Evolutionary conservation across 768 basidiomycete species (phyloP).

Genomic region (Lanmaoa pseudosensibilis): DNA sequence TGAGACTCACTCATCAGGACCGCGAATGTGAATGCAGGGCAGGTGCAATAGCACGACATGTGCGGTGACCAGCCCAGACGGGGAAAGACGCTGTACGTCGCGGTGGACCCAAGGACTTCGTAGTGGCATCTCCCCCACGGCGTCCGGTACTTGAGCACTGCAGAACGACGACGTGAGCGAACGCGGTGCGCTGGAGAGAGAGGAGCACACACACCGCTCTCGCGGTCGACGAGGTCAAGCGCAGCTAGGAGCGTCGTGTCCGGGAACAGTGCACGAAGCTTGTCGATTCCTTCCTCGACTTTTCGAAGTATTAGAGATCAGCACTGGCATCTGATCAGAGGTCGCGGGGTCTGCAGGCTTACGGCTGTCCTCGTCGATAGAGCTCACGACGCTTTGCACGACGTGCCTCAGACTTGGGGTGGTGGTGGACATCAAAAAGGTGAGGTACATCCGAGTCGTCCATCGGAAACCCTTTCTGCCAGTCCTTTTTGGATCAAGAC

Average conservation of each 20-base stretch:
- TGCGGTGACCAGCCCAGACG: slow-evolving; percentile 45
- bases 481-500: neutral
- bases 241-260: slow-evolving; percentile 67
- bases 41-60: slow-evolving; percentile 63
- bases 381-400: slow-evolving; percentile 33
- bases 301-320: neutral
- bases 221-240: slow-evolving; percentile 73
- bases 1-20: slow-evolving; percentile 62
- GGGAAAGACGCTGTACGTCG: slow-evolving; percentile 57
- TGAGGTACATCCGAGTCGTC: neutral
- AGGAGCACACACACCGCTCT: slow-evolving; percentile 50
- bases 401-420: slow-evolving; percentile 24
- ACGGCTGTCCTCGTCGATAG: slow-evolving; percentile 37
- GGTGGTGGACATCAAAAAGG: slow-evolving; percentile 20
- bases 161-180: slow-evolving; percentile 1
- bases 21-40: slow-evolving; percentile 68
- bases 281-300: slow-evolving; percentile 57
- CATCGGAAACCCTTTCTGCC: neutral
- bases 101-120: slow-evolving; percentile 66
- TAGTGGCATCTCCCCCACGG: slow-evolving; percentile 61
- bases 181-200: neutral
- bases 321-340: neutral
- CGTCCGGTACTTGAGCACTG: slow-evolving; percentile 62
- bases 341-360: slow-evolving; percentile 3
- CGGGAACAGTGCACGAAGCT: slow-evolving; percentile 58